These are phyloP conservation scores for Vitis amurensis DNA, from an alignment of 164 flowering plant species.

Conservation along the genomic window DNA sequence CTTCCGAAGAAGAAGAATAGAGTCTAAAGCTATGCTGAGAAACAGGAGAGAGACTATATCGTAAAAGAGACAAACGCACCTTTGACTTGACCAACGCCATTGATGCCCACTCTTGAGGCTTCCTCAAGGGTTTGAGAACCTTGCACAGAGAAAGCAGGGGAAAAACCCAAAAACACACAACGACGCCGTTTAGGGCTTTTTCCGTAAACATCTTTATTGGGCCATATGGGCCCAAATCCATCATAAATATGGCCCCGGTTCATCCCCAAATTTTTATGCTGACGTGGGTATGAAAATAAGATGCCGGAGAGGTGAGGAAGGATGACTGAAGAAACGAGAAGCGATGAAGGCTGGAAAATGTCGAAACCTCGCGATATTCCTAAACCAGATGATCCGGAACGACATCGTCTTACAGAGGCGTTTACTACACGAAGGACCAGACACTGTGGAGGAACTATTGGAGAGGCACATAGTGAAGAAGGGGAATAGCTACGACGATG, in stretches of 20 bases:
- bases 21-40: conserved; percentile 16
- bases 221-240: too few relatives aligned
- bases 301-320: neutral
- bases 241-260: too few relatives aligned
- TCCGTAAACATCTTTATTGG: too few relatives aligned
- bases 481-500: too few relatives aligned
- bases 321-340: too few relatives aligned
- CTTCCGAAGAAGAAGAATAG: conserved; percentile 32
- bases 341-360: conserved; percentile 13
- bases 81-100: conserved; percentile 50
- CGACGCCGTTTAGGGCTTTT: too few relatives aligned
- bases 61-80: conserved; percentile 12
- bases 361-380: conserved; percentile 9
- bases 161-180: too few relatives aligned
- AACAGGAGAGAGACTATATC: conserved; percentile 11
- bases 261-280: too few relatives aligned
- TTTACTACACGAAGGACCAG: conserved; percentile 29
- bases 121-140: neutral
- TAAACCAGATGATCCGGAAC: neutral
- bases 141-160: too few relatives aligned
- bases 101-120: neutral
- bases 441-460: too few relatives aligned
- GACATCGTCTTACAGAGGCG: conserved; percentile 11
- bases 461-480: too few relatives aligned
- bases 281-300: too few relatives aligned